These are phyloP conservation scores for Ascosphaera pollenicola DNA, from an alignment of 2,329 filamentous ascomycete genomes.

Conservation along the genomic window DNA sequence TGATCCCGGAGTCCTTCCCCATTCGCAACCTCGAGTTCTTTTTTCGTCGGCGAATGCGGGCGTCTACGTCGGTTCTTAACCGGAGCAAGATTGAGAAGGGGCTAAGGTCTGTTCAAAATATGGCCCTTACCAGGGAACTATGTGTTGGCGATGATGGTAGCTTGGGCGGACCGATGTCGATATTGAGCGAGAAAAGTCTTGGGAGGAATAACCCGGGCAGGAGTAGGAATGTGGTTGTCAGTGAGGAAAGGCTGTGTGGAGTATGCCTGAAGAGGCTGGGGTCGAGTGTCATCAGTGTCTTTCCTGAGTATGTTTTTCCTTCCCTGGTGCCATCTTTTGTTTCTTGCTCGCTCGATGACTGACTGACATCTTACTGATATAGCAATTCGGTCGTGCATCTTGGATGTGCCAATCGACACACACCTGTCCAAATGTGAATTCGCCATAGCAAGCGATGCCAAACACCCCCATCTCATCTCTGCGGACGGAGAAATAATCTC, in stretches of 20 bases:
- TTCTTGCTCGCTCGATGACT: not conserved
- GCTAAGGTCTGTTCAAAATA: conserved; percentile 55
- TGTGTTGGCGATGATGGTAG: conserved; percentile 42
- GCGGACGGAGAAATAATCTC: too few species aligned
- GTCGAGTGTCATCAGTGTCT: conserved; percentile 71
- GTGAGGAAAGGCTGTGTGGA: conserved; percentile 72
- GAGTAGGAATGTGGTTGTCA: conserved; percentile 53
- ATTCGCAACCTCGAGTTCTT: conserved; percentile 68
- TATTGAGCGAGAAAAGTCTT: conserved; percentile 18
- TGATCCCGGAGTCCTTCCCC: conserved; percentile 64
- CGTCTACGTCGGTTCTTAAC: conserved; percentile 61
- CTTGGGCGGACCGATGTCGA: not conserved
- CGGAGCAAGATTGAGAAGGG: conserved; percentile 57
- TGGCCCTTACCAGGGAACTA: conserved; percentile 52
- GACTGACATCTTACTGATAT: conserved; percentile 3
- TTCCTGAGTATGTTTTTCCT: conserved; percentile 45
- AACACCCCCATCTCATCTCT: not conserved
- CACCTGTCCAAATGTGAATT: not conserved
- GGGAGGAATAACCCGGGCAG: conserved; percentile 30
- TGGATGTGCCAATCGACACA: conserved; percentile 39
- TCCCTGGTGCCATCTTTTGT: not conserved
- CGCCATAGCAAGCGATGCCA: too few species aligned
- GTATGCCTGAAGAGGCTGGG: conserved; percentile 88
- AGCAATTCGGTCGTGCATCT: conserved; percentile 51
- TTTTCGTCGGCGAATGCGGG: conserved; percentile 74